Evolutionary conservation across 176 grass and related monocot genomes (phyloP).

Genomic region (Zizania latifolia): DNA sequence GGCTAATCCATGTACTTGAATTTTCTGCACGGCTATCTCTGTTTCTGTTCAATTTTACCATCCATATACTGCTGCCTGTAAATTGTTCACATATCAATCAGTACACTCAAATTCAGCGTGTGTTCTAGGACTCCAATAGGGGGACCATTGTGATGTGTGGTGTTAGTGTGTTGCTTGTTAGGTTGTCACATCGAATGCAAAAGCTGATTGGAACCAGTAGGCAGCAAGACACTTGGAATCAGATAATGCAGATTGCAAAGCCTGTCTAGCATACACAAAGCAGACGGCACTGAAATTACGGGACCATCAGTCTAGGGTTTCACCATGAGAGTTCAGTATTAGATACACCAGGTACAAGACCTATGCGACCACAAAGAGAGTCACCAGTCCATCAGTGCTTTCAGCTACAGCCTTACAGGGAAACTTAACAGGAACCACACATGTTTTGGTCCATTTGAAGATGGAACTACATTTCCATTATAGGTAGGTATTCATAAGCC

Average conservation of each 20-base stretch:
- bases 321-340: neutral
- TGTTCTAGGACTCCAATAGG: neutral
- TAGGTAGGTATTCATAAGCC: slow-evolving; percentile 70
- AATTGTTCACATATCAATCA: neutral
- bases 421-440: neutral
- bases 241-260: neutral
- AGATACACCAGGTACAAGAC: neutral
- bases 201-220: neutral
- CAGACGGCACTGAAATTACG: neutral
- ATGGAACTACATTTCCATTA: slow-evolving; percentile 26
- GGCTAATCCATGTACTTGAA: neutral
- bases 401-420: slow-evolving; percentile 2
- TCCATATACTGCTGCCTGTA: neutral
- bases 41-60: neutral
- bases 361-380: neutral
- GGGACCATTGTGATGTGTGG: neutral
- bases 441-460: slow-evolving; percentile 28
- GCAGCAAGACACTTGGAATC: neutral
- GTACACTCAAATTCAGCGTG: neutral
- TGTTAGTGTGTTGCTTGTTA: neutral
- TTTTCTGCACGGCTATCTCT: neutral
- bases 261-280: neutral
- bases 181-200: slow-evolving; percentile 1
- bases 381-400: slow-evolving; percentile 12
- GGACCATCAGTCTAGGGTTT: neutral